Evolutionary conservation across 2,329 filamentous ascomycete species (phyloP).

Genomic region (Colletotrichum liaoningense): DNA sequence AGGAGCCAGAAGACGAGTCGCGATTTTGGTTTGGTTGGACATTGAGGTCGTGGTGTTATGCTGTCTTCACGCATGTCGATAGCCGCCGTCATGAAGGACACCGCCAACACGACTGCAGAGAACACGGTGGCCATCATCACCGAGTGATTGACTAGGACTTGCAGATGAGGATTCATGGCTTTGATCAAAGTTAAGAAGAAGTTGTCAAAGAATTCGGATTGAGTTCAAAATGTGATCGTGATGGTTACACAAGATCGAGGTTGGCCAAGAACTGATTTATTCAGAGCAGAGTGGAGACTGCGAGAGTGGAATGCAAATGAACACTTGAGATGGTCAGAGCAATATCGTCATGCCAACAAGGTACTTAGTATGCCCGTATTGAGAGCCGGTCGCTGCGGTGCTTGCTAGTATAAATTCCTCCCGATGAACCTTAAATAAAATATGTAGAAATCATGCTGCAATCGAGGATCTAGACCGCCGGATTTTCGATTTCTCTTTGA

Average conservation of each 20-base stretch:
- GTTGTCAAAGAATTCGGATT: not conserved
- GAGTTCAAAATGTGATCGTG: not conserved
- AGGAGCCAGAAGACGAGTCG: not conserved
- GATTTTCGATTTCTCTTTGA: not conserved
- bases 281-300: not conserved
- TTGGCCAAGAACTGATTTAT: not conserved
- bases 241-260: not conserved
- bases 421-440: not conserved
- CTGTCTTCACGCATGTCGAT: not conserved
- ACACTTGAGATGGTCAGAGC: not conserved
- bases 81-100: not conserved
- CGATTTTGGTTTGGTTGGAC: not conserved
- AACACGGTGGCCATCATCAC: not conserved
- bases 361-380: not conserved
- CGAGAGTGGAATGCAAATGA: not conserved
- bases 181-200: not conserved
- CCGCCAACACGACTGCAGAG: not conserved
- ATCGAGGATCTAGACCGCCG: not conserved
- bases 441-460: not conserved
- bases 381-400: not conserved
- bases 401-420: not conserved
- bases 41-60: not conserved
- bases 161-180: not conserved
- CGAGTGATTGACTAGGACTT: not conserved
- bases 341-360: not conserved